These are phyloP conservation scores for Linnemannia hyalina DNA, from an alignment of 192 early-diverging fungal genomes.

Conservation along the genomic window DNA sequence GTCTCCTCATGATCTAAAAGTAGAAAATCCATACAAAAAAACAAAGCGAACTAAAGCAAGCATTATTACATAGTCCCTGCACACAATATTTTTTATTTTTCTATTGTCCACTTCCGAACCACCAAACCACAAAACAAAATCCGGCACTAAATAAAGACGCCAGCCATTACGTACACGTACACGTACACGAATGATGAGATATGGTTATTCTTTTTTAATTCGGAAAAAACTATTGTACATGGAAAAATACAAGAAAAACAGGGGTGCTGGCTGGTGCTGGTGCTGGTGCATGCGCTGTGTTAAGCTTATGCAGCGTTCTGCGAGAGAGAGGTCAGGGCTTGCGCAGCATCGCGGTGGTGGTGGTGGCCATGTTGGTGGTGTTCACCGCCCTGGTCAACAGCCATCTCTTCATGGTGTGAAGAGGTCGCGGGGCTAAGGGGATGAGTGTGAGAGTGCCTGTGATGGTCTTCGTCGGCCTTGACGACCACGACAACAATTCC, in stretches of 20 bases:
- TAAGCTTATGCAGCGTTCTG: neutral
- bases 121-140: no score
- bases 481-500: conserved; percentile 32
- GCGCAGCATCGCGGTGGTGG: conserved; percentile 20
- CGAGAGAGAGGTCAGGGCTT: conserved; percentile 31
- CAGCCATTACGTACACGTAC: neutral
- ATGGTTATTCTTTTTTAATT: conserved; percentile 10
- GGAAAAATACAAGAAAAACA: neutral
- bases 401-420: neutral
- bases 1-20: conserved; percentile 40
- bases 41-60: neutral
- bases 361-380: neutral
- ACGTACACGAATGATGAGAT: neutral
- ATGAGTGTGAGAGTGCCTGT: neutral
- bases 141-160: neutral
- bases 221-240: neutral
- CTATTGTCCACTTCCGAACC: neutral
- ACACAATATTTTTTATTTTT: neutral
- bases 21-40: neutral
- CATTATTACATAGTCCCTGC: neutral
- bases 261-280: neutral
- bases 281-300: neutral
- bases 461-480: conserved; percentile 1
- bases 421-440: conserved; percentile 16
- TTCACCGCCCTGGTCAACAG: neutral